Evolutionary conservation across 1,284 basidiomycete genomes (phyloP).

Genomic region (Rhodotorula sp.): DNA sequence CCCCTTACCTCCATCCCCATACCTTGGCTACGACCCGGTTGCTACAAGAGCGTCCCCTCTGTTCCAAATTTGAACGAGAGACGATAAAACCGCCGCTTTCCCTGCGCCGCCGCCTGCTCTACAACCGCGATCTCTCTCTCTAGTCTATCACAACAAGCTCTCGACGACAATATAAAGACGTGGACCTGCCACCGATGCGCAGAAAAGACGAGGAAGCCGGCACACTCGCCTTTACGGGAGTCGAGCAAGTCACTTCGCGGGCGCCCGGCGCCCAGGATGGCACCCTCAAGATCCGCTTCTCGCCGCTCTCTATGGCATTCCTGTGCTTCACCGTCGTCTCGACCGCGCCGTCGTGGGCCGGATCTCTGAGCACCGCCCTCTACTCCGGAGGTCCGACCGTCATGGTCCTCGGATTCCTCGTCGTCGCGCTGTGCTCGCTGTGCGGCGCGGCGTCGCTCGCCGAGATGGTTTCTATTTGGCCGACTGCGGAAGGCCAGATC

Average conservation of each 20-base stretch:
- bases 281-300: conserved; percentile 2
- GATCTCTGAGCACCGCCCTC: background rate
- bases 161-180: background rate
- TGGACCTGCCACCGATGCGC: background rate
- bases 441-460: conserved; percentile 13
- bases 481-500: conserved; percentile 13
- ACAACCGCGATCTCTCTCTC: no score
- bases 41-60: no score
- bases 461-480: conserved; percentile 8
- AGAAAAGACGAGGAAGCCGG: background rate
- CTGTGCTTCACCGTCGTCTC: background rate
- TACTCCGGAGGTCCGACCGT: background rate
- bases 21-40: no score
- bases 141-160: no score
- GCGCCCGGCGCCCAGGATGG: background rate
- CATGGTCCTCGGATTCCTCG: conserved; percentile 13
- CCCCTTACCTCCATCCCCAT: no score
- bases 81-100: no score
- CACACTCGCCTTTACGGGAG: background rate
- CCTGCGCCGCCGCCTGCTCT: no score
- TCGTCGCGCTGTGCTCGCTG: background rate
- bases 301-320: background rate
- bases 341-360: conserved; percentile 2
- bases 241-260: background rate
- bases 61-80: no score